Evolutionary conservation across 1,284 basidiomycete genomes (phyloP), one percentile per base, ranked within the genome.

Genomic region (Porodaedalea pini): DNA sequence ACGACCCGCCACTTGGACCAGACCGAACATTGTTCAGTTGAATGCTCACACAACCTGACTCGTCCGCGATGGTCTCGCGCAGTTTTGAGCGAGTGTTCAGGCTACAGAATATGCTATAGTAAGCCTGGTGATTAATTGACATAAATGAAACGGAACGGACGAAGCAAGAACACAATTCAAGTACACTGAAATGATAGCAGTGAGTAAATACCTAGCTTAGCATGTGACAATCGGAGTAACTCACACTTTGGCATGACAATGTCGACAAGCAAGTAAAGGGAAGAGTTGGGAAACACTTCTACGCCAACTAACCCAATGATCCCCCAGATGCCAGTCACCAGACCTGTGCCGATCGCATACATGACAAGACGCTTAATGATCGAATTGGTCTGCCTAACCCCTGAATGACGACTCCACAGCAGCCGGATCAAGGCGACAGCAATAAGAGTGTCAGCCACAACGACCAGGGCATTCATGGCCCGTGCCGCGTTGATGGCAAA

Each of bases 401-500:
- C 49, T 17, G 58, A 36, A 4, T 70, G 69, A 58, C 70, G 71
- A 52, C 62, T 70, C 29, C 69, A 63, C n/a, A 78, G 64, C 7
- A 76, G 65, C n/a, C 70, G 54, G 44, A 74, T 75, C 0, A 78
- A 66, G 2, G 71, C 69, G 6, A 62, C 63, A 13, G 75, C 71
- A 43, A 78, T 74, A 13, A 73, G 54, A 32, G 76, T 68, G 61
- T 78, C 75, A 3, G 75, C 36, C 2, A 57, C 41, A n/a, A 57
- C 57, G 41, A 40, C 23, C 13, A 55, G 32, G 13, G 45, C 52
- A 51, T 58, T 48, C 27, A 44, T n/a, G 23, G 44, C 47, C 2
- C 41, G 39, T 19, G 8, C 39, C n/a, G 34, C 13, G 21, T 36
- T 41, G 94, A 94, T 17, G 93, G 89, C 70, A 92, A 66, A 66